Percentiles rank a stretch among this genome's conserved stretches.
Evolutionary conservation across 148 eudicot genomes (phyloP).

Genomic region (Rhododendron vialii): DNA sequence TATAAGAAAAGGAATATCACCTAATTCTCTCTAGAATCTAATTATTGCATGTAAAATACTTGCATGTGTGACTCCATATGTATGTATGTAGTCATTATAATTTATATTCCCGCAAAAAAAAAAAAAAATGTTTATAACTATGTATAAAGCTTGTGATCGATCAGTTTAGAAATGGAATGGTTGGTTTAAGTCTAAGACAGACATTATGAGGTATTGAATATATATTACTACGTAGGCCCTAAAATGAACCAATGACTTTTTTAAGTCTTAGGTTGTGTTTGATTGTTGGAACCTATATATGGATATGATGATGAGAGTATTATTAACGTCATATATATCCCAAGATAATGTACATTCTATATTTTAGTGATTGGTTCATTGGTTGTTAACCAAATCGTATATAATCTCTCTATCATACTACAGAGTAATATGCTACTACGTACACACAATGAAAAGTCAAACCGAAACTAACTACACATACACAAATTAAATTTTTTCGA

Average conservation of each 20-base stretch:
- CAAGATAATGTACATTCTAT: neutral
- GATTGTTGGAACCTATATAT: neutral
- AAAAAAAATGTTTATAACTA: no score
- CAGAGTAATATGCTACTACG: neutral
- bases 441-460: neutral
- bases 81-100: neutral
- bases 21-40: neutral
- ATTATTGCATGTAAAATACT: neutral
- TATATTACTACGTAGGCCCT: neutral
- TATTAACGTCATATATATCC: neutral
- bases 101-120: no score
- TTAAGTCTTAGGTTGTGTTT: neutral
- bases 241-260: neutral
- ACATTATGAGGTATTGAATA: neutral
- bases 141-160: no score
- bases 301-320: neutral
- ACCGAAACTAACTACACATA: neutral
- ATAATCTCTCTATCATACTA: neutral
- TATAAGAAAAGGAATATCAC: neutral
- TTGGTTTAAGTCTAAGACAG: neutral
- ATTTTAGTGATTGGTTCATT: neutral
- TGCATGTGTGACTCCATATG: neutral
- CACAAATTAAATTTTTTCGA: neutral
- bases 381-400: neutral
- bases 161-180: neutral